These are phyloP conservation scores for Artemisia argyi DNA, from an alignment of 129 eudicot genomes.

Conservation along the genomic window DNA sequence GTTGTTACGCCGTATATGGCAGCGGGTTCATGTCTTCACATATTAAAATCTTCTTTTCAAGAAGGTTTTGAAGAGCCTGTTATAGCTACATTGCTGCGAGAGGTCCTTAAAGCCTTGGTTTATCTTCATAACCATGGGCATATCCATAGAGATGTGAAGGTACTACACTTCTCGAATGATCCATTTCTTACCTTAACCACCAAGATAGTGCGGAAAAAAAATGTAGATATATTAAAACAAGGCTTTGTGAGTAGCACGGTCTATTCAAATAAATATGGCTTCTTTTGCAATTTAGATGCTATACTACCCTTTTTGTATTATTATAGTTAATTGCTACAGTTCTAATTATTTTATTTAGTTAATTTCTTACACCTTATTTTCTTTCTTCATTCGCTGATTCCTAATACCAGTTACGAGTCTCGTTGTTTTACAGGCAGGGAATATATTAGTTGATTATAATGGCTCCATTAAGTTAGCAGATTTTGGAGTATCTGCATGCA, in stretches of 20 bases:
- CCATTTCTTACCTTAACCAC: neutral
- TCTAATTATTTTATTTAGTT: neutral
- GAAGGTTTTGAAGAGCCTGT: constrained; percentile 96
- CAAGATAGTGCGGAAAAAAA: neutral
- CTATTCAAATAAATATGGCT: no score
- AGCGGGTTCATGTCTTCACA: constrained; percentile 97
- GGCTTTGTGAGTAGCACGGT: constrained; percentile 8
- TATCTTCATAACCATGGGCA: constrained; percentile 95
- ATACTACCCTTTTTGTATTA: neutral
- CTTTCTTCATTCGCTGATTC: constrained; percentile 3
- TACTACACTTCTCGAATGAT: constrained; percentile 23
- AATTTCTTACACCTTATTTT: neutral
- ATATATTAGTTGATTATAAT: constrained; percentile 71
- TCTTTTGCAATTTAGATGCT: no score
- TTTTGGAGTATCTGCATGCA: constrained; percentile 96
- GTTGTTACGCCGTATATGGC: constrained; percentile 98
- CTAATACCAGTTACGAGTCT: constrained; percentile 14
- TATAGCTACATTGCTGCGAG: constrained; percentile 84
- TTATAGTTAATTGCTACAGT: constrained; percentile 2
- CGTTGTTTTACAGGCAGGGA: constrained; percentile 71
- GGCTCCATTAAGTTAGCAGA: constrained; percentile 90
- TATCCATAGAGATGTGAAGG: constrained; percentile 98
- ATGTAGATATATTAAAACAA: neutral
- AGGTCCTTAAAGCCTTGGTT: constrained; percentile 94
- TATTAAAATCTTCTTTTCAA: constrained; percentile 83